Conservation (phyloP, 78 protist species). For the Chrysochromulina tobinii region DNA sequence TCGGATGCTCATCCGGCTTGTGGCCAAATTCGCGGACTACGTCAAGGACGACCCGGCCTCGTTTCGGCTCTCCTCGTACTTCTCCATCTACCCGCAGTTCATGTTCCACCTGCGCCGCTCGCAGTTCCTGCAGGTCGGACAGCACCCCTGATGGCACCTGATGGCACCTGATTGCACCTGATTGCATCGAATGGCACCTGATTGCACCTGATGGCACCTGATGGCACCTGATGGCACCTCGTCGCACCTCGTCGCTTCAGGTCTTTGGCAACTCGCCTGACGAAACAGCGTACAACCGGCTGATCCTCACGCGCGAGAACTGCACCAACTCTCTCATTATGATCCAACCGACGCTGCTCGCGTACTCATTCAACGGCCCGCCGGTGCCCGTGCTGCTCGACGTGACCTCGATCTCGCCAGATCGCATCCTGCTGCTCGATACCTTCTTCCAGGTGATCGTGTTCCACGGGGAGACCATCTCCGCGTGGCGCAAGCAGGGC, state of each 20-base stretch:
- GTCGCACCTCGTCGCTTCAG: conserved; percentile 57
- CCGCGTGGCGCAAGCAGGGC: conserved; percentile 82
- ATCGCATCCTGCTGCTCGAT: conserved; percentile 93
- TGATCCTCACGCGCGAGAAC: conserved; percentile 62
- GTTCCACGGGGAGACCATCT: conserved; percentile 92
- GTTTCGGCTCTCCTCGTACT: conserved; percentile 70
- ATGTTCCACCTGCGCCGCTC: conserved; percentile 98
- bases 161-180: too few species aligned
- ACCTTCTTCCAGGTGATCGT: conserved; percentile 92
- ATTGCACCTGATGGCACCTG: too few species aligned
- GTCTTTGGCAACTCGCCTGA: conserved; percentile 95
- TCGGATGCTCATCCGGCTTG: conserved; percentile 89
- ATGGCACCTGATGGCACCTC: too few species aligned
- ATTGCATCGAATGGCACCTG: too few species aligned
- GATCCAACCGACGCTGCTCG: conserved; percentile 96
- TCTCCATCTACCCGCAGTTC: conserved; percentile 94
- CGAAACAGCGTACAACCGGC: conserved; percentile 81
- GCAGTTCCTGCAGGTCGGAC: conserved; percentile 44
- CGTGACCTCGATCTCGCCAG: conserved; percentile 58
- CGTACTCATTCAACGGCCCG: conserved; percentile 73
- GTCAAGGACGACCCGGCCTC: conserved; percentile 72
- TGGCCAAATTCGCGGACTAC: conserved; percentile 51
- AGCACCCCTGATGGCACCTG: too few species aligned
- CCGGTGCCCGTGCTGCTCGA: conserved; percentile 87
- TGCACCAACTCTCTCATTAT: conserved; percentile 79